phyloP scores from a whole-genome alignment of 352 stramenopile genomes.

The Phytophthora boehmeriae region DNA sequence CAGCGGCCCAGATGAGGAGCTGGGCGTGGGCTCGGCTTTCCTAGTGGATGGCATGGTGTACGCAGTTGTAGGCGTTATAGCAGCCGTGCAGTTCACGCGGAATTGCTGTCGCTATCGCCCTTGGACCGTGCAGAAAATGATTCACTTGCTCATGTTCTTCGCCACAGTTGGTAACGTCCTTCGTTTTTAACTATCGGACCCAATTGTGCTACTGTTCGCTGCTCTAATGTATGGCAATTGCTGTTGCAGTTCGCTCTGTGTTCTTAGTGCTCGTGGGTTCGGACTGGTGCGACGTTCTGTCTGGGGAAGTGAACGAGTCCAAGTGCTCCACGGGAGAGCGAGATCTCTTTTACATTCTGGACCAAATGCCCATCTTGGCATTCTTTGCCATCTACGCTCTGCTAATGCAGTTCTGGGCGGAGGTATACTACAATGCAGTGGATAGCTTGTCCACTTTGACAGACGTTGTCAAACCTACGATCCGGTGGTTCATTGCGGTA shows the following conservation, averaged over 20 bases:
- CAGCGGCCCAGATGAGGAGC: slow-evolving; percentile 37
- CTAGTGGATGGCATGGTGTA: slow-evolving; percentile 74
- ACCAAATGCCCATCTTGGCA: slow-evolving; percentile 82
- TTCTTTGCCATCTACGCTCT: slow-evolving; percentile 86
- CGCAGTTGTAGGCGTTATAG: slow-evolving; percentile 58
- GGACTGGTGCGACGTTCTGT: slow-evolving; percentile 85
- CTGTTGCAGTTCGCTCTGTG: slow-evolving; percentile 51
- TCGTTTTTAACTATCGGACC: background rate
- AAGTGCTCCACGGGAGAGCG: slow-evolving; percentile 66
- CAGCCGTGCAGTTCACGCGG: slow-evolving; percentile 74
- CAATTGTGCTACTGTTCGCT: background rate
- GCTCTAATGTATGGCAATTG: slow-evolving; percentile 3
- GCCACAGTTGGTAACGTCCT: slow-evolving; percentile 57
- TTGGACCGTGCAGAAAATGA: slow-evolving; percentile 90
- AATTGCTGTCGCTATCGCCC: slow-evolving; percentile 85
- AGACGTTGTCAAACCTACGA: slow-evolving; percentile 70
- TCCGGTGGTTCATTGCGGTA: slow-evolving; percentile 69
- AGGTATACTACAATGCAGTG: slow-evolving; percentile 90
- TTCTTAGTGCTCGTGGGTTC: slow-evolving; percentile 78
- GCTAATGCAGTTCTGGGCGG: slow-evolving; percentile 88
- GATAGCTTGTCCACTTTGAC: slow-evolving; percentile 69
- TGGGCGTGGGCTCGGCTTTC: slow-evolving; percentile 67
- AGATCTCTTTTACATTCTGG: slow-evolving; percentile 87
- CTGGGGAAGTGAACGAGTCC: slow-evolving; percentile 61
- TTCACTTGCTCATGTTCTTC: slow-evolving; percentile 85